Conservation (phyloP, 306 rosid genomes). For the Malus orientalis region DNA sequence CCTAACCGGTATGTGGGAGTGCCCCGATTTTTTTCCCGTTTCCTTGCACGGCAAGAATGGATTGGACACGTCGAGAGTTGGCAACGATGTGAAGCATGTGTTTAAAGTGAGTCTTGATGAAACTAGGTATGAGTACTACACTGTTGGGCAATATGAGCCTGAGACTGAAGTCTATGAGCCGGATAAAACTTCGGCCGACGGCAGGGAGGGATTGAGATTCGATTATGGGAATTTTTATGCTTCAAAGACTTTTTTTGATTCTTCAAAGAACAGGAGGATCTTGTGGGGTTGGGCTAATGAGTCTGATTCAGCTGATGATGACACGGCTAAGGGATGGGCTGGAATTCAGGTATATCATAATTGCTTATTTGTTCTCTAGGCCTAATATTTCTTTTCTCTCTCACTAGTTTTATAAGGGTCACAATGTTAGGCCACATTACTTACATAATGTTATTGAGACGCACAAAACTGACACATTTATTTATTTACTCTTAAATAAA, state of each 20-base stretch:
- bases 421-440: not conserved
- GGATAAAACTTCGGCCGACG: conserved; percentile 50
- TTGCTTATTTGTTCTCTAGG: not conserved
- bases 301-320: not conserved
- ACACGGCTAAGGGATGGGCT: conserved; percentile 12
- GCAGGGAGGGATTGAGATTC: conserved; percentile 64
- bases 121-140: conserved; percentile 73
- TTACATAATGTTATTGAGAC: too few species aligned
- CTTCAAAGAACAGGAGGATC: conserved; percentile 36
- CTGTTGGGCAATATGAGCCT: conserved; percentile 37
- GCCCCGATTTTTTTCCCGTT: conserved; percentile 18
- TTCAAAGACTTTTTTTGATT: conserved; percentile 68
- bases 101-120: conserved; percentile 65
- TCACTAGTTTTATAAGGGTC: not conserved
- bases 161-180: conserved; percentile 28
- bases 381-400: not conserved
- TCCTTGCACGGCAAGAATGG: conserved; percentile 12
- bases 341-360: conserved; percentile 11
- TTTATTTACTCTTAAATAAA: too few species aligned
- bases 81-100: conserved; percentile 37
- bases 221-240: conserved; percentile 90
- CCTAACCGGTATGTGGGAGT: conserved; percentile 18
- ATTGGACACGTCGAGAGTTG: conserved; percentile 38
- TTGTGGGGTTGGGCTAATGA: conserved; percentile 22
- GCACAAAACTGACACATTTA: too few species aligned